Percentiles rank a stretch among this genome's conserved stretches.
These are phyloP conservation scores for Carallia pectinifolia DNA, from an alignment of 345 rosid species.

Conservation along the genomic window DNA sequence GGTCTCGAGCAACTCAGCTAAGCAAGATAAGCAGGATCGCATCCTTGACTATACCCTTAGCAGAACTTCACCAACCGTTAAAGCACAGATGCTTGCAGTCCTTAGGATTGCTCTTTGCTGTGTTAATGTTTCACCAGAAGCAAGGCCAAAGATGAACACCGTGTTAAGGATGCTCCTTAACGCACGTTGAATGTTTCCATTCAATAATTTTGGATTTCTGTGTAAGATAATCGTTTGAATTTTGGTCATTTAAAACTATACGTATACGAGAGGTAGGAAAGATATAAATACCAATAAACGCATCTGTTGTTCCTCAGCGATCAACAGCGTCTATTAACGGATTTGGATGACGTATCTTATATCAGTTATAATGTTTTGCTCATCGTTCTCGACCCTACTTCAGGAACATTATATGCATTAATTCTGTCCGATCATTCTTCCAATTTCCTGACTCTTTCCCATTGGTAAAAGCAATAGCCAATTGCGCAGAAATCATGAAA, in stretches of 20 bases:
- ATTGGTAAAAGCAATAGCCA: neutral
- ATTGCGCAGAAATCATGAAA: neutral
- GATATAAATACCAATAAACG: neutral
- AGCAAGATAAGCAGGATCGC: constrained; percentile 49
- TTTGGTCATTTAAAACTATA: neutral
- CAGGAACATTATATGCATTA: neutral
- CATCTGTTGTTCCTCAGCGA: neutral
- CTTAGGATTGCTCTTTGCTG: constrained; percentile 73
- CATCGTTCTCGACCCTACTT: neutral
- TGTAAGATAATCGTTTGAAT: constrained; percentile 1
- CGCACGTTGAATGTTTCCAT: constrained; percentile 39
- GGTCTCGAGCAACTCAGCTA: constrained; percentile 49
- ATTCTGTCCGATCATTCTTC: neutral
- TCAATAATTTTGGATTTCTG: too few species aligned
- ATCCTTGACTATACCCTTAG: constrained; percentile 66
- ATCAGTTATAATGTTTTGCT: neutral
- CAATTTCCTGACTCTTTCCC: too few species aligned
- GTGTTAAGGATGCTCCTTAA: constrained; percentile 66
- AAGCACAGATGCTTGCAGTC: constrained; percentile 74
- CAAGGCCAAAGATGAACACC: constrained; percentile 84
- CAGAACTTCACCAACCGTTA: constrained; percentile 49
- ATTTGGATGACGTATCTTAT: neutral
- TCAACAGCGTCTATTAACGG: neutral
- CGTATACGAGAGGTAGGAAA: neutral
- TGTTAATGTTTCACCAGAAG: constrained; percentile 56